Evolutionary conservation across 2,329 filamentous ascomycete species (phyloP).

Genomic region (Diaporthe velutina): DNA sequence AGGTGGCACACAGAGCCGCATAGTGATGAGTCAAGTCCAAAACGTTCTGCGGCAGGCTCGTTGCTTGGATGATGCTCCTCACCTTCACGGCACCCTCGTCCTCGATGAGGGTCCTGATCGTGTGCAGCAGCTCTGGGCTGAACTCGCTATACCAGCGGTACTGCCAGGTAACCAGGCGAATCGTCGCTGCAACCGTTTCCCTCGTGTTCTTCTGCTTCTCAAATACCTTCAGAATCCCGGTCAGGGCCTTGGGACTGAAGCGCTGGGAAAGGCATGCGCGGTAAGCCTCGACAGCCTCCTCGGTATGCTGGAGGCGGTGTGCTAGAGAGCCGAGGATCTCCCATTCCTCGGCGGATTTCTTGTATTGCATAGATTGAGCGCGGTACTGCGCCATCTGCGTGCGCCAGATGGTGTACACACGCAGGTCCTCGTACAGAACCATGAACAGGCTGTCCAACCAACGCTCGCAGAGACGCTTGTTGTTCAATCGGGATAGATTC

Average conservation of each 20-base stretch:
- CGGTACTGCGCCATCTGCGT: slow-evolving; percentile 97
- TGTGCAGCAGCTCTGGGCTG: slow-evolving; percentile 88
- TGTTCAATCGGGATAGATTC: slow-evolving; percentile 90
- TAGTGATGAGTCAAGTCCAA: slow-evolving; percentile 97
- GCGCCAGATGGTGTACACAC: slow-evolving; percentile 99
- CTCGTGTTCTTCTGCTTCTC: slow-evolving; percentile 83
- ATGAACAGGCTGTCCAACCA: slow-evolving; percentile 99
- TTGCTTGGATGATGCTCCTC: slow-evolving; percentile 95
- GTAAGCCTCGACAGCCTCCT: slow-evolving; percentile 95
- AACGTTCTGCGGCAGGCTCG: slow-evolving; percentile 91
- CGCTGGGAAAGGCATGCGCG: slow-evolving; percentile 86
- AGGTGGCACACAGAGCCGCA: slow-evolving; percentile 92
- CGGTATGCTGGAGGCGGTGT: slow-evolving; percentile 89
- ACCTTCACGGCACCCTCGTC: slow-evolving; percentile 98
- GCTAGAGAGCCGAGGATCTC: slow-evolving; percentile 95
- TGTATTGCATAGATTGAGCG: slow-evolving; percentile 93
- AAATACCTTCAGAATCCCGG: slow-evolving; percentile 84
- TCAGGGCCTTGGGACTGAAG: slow-evolving; percentile 93
- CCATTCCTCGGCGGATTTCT: slow-evolving; percentile 97
- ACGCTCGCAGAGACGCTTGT: slow-evolving; percentile 95
- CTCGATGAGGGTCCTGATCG: slow-evolving; percentile 93
- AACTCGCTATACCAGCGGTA: slow-evolving; percentile 99
- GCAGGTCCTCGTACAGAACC: slow-evolving; percentile 97
- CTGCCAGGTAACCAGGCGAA: slow-evolving; percentile 95
- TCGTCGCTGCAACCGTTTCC: slow-evolving; percentile 86